These are phyloP conservation scores for Colletotrichum godetiae DNA, from an alignment of 2,329 filamentous ascomycete genomes.

Conservation along the genomic window DNA sequence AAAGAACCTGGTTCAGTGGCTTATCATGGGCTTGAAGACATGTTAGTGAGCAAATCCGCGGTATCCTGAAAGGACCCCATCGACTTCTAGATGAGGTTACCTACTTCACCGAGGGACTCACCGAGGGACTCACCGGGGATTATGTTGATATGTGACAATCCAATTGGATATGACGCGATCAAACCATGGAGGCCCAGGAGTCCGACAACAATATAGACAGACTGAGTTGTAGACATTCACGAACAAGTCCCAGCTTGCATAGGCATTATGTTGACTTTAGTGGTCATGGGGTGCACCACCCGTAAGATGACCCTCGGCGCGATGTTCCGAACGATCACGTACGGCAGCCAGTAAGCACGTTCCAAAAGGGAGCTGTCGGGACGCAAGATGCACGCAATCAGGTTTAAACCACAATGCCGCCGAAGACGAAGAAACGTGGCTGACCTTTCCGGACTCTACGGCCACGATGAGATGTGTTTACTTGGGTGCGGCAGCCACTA, in stretches of 20 bases:
- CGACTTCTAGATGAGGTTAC: not conserved
- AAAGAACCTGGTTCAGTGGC: not conserved
- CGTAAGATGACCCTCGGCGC: not conserved
- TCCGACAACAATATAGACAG: no score
- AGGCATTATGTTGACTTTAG: no score
- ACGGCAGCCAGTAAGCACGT: not conserved
- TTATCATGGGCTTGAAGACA: not conserved
- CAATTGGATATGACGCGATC: not conserved
- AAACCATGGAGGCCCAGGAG: not conserved
- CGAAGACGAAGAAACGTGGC: not conserved
- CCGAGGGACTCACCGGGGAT: not conserved
- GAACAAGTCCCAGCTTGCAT: no score
- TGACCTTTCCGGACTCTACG: not conserved
- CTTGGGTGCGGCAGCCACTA: slow-evolving; percentile 10
- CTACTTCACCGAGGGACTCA: not conserved
- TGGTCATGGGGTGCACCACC: not conserved
- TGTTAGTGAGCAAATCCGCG: no score
- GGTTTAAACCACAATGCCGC: not conserved
- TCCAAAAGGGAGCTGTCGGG: not conserved
- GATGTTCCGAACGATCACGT: not conserved
- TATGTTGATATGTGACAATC: not conserved
- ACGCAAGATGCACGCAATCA: not conserved
- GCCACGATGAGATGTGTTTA: not conserved
- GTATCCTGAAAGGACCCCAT: not conserved
- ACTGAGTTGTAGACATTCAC: no score